phyloP scores from a whole-genome alignment of 2,329 filamentous ascomycete species.

The Fusarium mundagurra region DNA sequence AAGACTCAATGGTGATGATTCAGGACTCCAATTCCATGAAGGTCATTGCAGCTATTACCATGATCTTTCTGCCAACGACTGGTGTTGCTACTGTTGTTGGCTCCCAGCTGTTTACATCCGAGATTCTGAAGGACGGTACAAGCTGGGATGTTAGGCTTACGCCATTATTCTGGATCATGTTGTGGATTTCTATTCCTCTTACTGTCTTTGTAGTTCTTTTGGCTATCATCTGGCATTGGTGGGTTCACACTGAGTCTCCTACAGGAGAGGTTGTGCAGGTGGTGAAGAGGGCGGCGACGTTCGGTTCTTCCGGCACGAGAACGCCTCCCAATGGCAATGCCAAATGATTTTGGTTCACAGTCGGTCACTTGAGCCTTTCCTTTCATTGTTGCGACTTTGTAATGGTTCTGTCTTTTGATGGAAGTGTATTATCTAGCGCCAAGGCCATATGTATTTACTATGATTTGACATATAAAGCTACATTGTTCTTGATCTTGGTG shows the following conservation, averaged over 20 bases:
- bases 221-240: conserved; percentile 45
- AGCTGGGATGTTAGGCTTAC: conserved; percentile 39
- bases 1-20: conserved; percentile 49
- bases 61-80: conserved; percentile 51
- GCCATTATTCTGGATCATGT: conserved; percentile 44
- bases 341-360: not conserved
- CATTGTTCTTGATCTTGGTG: not conserved
- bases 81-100: conserved; percentile 47
- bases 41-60: conserved; percentile 50
- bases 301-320: conserved; percentile 21
- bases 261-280: conserved; percentile 32
- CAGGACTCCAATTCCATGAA: conserved; percentile 51
- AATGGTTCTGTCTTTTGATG: not conserved
- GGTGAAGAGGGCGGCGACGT: conserved; percentile 36
- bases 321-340: conserved; percentile 5
- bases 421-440: not conserved
- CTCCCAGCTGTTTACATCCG: conserved; percentile 42
- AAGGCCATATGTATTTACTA: conserved; percentile 1
- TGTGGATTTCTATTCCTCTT: conserved; percentile 46
- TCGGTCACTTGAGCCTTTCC: too few species aligned
- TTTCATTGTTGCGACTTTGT: not conserved
- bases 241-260: conserved; percentile 39
- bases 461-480: conserved; percentile 17
- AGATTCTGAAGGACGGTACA: conserved; percentile 23
- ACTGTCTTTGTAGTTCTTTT: conserved; percentile 40